phyloP scores from a whole-genome alignment of 495 filamentous ascomycete species.

The Pseudoneurospora amorphoporcata region DNA sequence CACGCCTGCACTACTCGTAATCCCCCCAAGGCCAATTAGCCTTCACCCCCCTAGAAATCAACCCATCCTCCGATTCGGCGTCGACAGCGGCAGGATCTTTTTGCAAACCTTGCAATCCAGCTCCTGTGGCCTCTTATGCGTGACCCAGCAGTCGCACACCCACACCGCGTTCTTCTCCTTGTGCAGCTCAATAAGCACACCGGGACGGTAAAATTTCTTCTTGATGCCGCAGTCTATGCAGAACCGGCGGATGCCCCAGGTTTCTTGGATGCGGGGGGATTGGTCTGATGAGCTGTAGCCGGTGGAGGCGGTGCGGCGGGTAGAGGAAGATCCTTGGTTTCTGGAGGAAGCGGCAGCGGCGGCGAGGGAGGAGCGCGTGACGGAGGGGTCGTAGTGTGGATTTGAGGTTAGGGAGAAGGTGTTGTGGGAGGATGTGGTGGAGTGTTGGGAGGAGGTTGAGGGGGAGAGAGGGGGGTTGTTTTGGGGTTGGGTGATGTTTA shows the following conservation, averaged over 20 bases:
- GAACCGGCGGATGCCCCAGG: constrained; percentile 14
- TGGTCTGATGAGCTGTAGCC: neutral
- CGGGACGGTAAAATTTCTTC: constrained; percentile 11
- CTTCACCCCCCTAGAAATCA: neutral
- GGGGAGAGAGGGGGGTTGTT: neutral
- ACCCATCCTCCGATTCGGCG: neutral
- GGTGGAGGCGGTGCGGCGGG: neutral
- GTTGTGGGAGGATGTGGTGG: constrained; percentile 18
- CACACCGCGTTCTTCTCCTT: constrained; percentile 13
- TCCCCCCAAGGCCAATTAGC: no score
- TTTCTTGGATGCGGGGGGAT: constrained; percentile 12
- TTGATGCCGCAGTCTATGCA: constrained; percentile 20
- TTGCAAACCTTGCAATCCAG: constrained; percentile 7
- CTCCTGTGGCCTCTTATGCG: constrained; percentile 1
- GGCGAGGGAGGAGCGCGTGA: constrained; percentile 15
- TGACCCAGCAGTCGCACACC: constrained; percentile 18
- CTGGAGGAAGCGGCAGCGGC: neutral
- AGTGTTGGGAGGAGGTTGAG: constrained; percentile 9
- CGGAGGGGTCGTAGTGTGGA: constrained; percentile 18
- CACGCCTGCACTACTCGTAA: no score
- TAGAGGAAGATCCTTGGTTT: neutral
- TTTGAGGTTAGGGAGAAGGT: constrained; percentile 11
- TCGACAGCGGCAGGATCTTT: neutral
- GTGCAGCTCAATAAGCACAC: constrained; percentile 16
- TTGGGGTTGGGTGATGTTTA: neutral